Conservation (phyloP, 2,329 filamentous ascomycete species). For the Zymoseptoria brevis region DNA sequence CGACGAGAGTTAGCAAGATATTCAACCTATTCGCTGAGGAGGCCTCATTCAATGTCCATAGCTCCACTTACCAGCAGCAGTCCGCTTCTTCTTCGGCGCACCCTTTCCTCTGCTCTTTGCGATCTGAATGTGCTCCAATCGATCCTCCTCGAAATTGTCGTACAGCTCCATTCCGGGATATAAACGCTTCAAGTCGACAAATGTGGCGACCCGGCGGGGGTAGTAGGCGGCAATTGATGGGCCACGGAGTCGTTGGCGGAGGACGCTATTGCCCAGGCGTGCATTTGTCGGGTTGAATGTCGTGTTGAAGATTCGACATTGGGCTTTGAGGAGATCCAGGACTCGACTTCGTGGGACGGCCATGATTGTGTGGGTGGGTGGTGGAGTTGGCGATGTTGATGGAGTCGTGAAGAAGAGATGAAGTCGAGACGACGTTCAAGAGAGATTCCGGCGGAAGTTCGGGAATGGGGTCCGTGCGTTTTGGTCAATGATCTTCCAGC, state of each 20-base stretch:
- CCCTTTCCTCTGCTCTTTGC: conserved; percentile 73
- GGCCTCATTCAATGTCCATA: neutral
- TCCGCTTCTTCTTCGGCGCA: conserved; percentile 81
- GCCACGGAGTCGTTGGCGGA: conserved; percentile 82
- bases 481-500: neutral
- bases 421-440: neutral
- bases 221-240: conserved; percentile 81
- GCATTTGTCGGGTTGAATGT: conserved; percentile 79
- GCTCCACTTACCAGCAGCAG: conserved; percentile 37
- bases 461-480: neutral
- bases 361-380: conserved; percentile 31
- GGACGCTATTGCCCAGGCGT: conserved; percentile 82
- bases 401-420: neutral
- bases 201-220: conserved; percentile 62
- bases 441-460: neutral
- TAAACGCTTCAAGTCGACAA: conserved; percentile 64
- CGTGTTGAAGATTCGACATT: conserved; percentile 86
- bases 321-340: conserved; percentile 74
- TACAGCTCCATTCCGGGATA: conserved; percentile 62
- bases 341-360: conserved; percentile 46
- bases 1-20: neutral
- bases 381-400: neutral
- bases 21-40: conserved; percentile 3
- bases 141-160: conserved; percentile 70
- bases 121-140: conserved; percentile 60